A percentile compares a stretch with the other conserved stretches of the same genome.
Evolutionary conservation across 2,329 filamentous ascomycete genomes (phyloP).

Genomic region (Blastomyces percursus): DNA sequence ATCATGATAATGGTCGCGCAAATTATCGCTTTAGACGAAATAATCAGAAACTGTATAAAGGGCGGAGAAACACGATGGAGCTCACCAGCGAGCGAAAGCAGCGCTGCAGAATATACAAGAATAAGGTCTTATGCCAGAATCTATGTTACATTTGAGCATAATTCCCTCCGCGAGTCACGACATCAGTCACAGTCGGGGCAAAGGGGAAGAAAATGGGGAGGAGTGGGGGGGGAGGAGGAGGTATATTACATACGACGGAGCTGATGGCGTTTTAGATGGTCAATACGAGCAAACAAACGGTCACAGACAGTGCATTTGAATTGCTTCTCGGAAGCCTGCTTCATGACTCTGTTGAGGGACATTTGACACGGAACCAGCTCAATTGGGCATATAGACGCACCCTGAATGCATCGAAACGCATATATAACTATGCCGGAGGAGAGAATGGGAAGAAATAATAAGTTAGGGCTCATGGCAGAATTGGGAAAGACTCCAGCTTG

Average conservation of each 20-base stretch:
- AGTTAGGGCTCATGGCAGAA: not conserved
- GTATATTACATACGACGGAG: slow-evolving; percentile 31
- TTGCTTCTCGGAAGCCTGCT: slow-evolving; percentile 29
- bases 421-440: not conserved
- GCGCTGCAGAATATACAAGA: slow-evolving; percentile 37
- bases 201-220: not conserved
- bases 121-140: slow-evolving; percentile 40
- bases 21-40: slow-evolving; percentile 30
- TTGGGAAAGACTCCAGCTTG: not conserved
- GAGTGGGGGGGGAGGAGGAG: not conserved
- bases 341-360: slow-evolving; percentile 19
- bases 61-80: slow-evolving; percentile 6
- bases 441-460: not conserved
- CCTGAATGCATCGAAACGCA: not conserved
- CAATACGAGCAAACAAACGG: slow-evolving; percentile 38
- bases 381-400: not conserved
- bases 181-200: not conserved
- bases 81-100: slow-evolving; percentile 37
- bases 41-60: slow-evolving; percentile 3
- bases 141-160: slow-evolving; percentile 18
- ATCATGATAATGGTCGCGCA: slow-evolving; percentile 37
- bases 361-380: not conserved
- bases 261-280: slow-evolving; percentile 40
- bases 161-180: not conserved
- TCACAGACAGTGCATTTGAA: slow-evolving; percentile 36